Percentiles rank a stretch among this genome's conserved stretches.
These are phyloP conservation scores for Fonsecaea pugnacius DNA, from an alignment of 2,329 filamentous ascomycete species.

Conservation along the genomic window DNA sequence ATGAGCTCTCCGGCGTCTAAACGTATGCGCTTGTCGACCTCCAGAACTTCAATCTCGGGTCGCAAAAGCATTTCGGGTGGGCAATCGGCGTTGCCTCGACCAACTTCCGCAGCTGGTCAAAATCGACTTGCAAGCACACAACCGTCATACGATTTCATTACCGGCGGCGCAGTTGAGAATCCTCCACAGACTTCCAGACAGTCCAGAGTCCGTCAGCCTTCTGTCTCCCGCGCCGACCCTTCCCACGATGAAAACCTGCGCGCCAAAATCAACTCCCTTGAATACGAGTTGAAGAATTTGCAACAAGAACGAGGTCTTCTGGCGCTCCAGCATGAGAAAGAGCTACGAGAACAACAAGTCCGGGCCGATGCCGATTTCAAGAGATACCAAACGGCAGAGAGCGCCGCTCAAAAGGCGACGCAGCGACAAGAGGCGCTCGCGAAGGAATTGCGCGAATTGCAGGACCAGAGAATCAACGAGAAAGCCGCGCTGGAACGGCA, in stretches of 20 bases:
- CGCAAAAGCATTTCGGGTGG: constrained; percentile 33
- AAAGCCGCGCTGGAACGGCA: constrained; percentile 60
- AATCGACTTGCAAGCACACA: constrained; percentile 53
- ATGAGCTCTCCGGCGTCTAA: constrained; percentile 38
- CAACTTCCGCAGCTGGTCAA: constrained; percentile 26
- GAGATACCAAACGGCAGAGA: constrained; percentile 62
- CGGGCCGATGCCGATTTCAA: constrained; percentile 87
- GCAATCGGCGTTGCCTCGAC: constrained; percentile 31
- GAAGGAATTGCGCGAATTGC: constrained; percentile 59
- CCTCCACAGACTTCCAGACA: constrained; percentile 41
- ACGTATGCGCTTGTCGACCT: constrained; percentile 34
- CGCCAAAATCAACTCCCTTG: constrained; percentile 83
- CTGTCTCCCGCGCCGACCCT: constrained; percentile 42
- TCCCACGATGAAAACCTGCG: constrained; percentile 74
- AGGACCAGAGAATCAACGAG: constrained; percentile 61
- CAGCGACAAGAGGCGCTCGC: constrained; percentile 60
- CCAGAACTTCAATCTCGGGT: constrained; percentile 34
- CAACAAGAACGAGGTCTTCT: constrained; percentile 86
- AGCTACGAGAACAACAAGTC: constrained; percentile 76
- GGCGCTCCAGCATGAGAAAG: constrained; percentile 77
- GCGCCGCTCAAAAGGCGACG: constrained; percentile 54
- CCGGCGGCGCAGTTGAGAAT: constrained; percentile 55
- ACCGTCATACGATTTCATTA: constrained; percentile 64
- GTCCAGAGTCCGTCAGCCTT: constrained; percentile 45
- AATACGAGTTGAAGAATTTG: constrained; percentile 82